A percentile compares a stretch with the other conserved stretches of the same genome.
Conservation (phyloP, 2,329 filamentous ascomycete species). For the Trichoderma oligosporum region DNA sequence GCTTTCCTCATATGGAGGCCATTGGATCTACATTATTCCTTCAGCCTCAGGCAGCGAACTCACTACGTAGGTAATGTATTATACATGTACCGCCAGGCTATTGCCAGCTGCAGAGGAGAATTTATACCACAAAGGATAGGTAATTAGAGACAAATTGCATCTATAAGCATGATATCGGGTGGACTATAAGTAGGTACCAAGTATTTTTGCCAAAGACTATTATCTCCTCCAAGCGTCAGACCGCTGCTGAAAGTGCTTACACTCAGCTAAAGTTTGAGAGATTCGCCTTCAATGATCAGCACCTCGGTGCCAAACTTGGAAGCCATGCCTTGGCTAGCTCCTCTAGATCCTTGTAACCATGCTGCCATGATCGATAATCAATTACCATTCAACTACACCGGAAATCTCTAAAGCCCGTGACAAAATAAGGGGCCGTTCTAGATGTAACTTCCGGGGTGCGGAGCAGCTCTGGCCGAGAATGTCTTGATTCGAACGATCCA, state of each 20-base stretch:
- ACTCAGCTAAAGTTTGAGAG: not conserved
- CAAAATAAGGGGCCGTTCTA: not conserved
- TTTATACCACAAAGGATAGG: conserved; percentile 8
- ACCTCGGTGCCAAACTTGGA: not conserved
- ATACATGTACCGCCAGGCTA: not conserved
- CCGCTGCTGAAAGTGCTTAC: not conserved
- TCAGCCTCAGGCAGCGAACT: too few species aligned
- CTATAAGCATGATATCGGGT: too few species aligned
- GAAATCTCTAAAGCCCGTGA: conserved; percentile 3
- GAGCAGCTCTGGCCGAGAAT: not conserved
- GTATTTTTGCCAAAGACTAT: too few species aligned
- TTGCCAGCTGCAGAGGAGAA: not conserved
- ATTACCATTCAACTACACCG: not conserved
- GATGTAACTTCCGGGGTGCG: not conserved
- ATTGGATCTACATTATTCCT: too few species aligned
- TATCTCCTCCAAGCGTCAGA: not conserved
- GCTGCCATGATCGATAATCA: conserved; percentile 11
- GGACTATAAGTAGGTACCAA: too few species aligned
- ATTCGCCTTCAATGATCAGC: conserved; percentile 12
- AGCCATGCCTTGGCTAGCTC: not conserved
- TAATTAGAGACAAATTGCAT: too few species aligned
- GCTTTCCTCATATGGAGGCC: too few species aligned
- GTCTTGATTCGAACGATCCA: not conserved
- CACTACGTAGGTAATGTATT: too few species aligned
- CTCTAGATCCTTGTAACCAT: not conserved